Conservation (phyloP, 2,329 filamentous ascomycete genomes). For the Elsinoe fawcettii region DNA sequence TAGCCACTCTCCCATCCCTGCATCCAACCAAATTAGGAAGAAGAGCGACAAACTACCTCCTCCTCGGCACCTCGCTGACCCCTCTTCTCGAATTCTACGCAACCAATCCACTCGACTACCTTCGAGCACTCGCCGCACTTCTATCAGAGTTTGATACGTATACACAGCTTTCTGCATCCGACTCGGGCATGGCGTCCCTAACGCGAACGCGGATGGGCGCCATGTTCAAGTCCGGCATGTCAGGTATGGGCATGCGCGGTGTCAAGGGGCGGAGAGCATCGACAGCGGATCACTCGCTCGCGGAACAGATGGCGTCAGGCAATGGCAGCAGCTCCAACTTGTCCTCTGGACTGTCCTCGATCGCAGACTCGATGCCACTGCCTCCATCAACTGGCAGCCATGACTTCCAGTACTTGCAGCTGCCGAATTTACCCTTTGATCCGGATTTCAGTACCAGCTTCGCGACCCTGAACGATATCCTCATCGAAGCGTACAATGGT, state of each 20-base stretch:
- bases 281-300: constrained; percentile 53
- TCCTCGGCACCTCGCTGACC: constrained; percentile 86
- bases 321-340: constrained; percentile 16
- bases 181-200: constrained; percentile 57
- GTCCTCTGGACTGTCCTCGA: constrained; percentile 15
- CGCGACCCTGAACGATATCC: constrained; percentile 85
- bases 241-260: constrained; percentile 27
- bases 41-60: constrained; percentile 85
- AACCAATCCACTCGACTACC: constrained; percentile 71
- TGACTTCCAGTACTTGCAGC: constrained; percentile 80
- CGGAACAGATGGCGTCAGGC: constrained; percentile 28
- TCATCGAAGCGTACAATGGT: constrained; percentile 84
- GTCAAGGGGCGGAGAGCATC: constrained; percentile 42
- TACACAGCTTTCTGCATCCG: constrained; percentile 72
- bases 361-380: constrained; percentile 17
- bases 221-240: constrained; percentile 44
- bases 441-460: constrained; percentile 97
- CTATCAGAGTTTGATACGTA: constrained; percentile 90
- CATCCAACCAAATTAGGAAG: constrained; percentile 75
- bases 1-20: constrained; percentile 77
- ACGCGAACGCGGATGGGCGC: constrained; percentile 63
- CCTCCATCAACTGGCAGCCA: constrained; percentile 61
- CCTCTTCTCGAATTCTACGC: constrained; percentile 83
- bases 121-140: constrained; percentile 76
- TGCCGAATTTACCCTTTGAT: constrained; percentile 88